phyloP scores from a whole-genome alignment of 495 filamentous ascomycete genomes.

The Annulohypoxylon nitens region DNA sequence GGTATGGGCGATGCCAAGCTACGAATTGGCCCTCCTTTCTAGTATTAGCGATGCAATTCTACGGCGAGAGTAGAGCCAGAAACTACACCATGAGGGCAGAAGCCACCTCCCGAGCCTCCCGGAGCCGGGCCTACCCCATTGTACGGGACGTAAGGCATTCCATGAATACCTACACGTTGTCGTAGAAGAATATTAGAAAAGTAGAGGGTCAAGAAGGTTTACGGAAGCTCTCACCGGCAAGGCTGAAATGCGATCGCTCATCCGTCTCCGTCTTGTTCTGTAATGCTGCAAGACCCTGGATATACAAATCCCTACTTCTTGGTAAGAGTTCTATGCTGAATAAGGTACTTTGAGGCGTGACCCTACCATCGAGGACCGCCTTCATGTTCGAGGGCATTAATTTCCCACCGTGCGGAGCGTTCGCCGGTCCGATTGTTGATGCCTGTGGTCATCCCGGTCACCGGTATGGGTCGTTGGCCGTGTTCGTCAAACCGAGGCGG shows the following conservation, averaged over 20 bases:
- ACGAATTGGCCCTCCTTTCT: conserved; percentile 49
- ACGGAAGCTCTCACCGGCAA: conserved; percentile 60
- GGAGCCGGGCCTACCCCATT: conserved; percentile 58
- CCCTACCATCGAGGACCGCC: conserved; percentile 57
- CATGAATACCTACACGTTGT: conserved; percentile 62
- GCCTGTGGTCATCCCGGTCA: conserved; percentile 55
- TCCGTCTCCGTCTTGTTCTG: conserved; percentile 57
- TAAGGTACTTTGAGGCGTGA: conserved; percentile 12
- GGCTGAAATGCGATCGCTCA: conserved; percentile 61
- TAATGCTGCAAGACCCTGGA: conserved; percentile 59
- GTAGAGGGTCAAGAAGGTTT: no score
- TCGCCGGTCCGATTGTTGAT: conserved; percentile 53
- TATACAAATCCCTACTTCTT: conserved; percentile 57
- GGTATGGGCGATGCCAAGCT: conserved; percentile 59
- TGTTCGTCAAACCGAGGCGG: conserved; percentile 1
- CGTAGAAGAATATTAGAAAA: background rate
- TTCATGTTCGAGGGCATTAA: conserved; percentile 54
- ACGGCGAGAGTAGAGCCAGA: conserved; percentile 11
- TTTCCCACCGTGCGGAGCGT: conserved; percentile 53
- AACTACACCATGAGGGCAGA: conserved; percentile 63
- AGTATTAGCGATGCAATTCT: background rate
- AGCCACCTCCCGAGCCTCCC: conserved; percentile 54
- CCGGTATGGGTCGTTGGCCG: conserved; percentile 44
- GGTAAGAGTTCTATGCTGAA: conserved; percentile 17
- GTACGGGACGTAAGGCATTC: conserved; percentile 62